Base-by-base conservation (phyloP, 768 basidiomycete genomes). In the Trametes cingulata region DNA sequence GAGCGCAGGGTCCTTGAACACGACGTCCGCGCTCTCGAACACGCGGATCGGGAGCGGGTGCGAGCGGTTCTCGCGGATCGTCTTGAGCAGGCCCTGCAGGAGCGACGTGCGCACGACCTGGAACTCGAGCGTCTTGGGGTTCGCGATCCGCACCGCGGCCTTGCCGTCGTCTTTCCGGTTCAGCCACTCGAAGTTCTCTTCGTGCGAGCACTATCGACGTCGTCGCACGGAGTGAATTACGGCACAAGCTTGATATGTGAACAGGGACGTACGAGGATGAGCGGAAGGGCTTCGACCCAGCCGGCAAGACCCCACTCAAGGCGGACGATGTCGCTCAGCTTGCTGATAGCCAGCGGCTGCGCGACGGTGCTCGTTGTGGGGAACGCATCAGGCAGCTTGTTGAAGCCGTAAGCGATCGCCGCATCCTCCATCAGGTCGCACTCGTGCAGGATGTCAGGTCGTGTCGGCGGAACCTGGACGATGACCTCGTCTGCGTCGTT, bases 391-490 rank as follows among this genome's bases (percentile, higher is more conserved):
- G 93, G 92, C 25, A 99, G 81, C 68, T 96, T 97, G 78, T 99
- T 98, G 81, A 94, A 98, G 1, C 97, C 97, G 70, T 95, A 97
- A 0, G 95, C 97, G 65, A 99, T 92, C 10, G 97, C 97, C 2
- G 90, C 93, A 64, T 99, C 97, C 72, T 99, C 97, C 88, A 99
- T 91, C 71, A 98, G 84, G 71, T 99, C 97, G 69, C 95, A 97
- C 73, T 98, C 95, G 71, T 99, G 97, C 55, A 99, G 78, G 65
- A 99, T 98, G 71, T 99, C 97, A 1, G 97, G 95, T 37, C 97
- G 85, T n/a, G 95, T 98, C n/a, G 91, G 80, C 5, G 97, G 96
- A 47, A 99, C 81, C 35, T 84, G 76, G 25, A 98, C 88, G 17
- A 80, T 67, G 42, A 99, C 78, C 66, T 85, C 81, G 68, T 98